Evolutionary conservation across 345 rosid species (phyloP).

Genomic region (Populus alba): DNA sequence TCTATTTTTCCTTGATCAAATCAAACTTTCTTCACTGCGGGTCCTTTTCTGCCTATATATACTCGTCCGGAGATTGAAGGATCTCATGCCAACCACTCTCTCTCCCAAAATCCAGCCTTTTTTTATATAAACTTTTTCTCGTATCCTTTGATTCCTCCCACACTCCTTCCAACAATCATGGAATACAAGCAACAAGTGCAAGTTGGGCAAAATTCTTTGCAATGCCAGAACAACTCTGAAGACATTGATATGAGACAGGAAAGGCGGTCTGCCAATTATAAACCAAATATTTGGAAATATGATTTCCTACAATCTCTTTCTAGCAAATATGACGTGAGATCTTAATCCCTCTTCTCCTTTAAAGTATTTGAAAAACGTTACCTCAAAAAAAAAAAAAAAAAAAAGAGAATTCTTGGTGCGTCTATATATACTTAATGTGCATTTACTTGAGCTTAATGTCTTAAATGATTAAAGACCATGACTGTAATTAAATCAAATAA

Average conservation of each 20-base stretch:
- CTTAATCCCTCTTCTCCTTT: background rate
- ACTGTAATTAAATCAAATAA: background rate
- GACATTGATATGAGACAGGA: background rate
- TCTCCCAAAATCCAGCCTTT: background rate
- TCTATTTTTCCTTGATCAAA: too few species aligned
- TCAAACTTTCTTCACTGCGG: too few species aligned
- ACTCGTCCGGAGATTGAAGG: background rate
- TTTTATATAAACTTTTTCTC: background rate
- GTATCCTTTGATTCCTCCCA: background rate
- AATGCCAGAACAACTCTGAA: background rate
- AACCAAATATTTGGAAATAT: slow-evolving; percentile 49
- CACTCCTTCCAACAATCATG: background rate
- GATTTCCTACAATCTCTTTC: slow-evolving; percentile 39
- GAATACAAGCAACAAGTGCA: background rate
- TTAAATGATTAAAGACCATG: background rate
- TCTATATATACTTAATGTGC: too few species aligned
- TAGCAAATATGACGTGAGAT: slow-evolving; percentile 34
- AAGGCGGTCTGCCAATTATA: slow-evolving; percentile 46
- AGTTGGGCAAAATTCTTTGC: background rate
- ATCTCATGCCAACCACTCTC: background rate
- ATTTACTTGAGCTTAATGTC: too few species aligned
- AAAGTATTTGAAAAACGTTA: background rate
- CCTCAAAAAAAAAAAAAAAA: background rate
- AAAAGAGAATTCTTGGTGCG: too few species aligned
- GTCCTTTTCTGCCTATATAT: background rate